Evolutionary conservation across 768 basidiomycete species (phyloP), one percentile per base, ranked within the genome.

Genomic region (Mycena indigotica): DNA sequence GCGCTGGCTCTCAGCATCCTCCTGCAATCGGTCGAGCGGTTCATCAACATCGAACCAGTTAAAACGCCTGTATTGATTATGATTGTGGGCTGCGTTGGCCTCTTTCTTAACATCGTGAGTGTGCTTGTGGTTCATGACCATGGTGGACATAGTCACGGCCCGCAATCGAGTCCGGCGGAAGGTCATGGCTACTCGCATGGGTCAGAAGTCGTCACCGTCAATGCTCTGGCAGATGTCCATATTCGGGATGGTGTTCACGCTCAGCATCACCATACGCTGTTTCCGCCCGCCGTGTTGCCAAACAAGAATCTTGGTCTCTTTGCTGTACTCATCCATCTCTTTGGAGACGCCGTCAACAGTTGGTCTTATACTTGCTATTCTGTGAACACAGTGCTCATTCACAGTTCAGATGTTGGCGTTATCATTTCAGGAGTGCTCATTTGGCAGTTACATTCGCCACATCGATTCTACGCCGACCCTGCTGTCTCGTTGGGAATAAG

Each of bases 391-490:
- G 23, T 48, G 28, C 46, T 26, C 15, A 44, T 15, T 51, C n/a
- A n/a, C n/a, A n/a, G n/a, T n/a, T n/a, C n/a, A 84, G 83, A 84
- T 65, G 69, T 83, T 60, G 82, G 80, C 17, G 83, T 84, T 52
- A 82, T 84, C 29, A 66, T 83, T 26, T 75, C 80, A 15, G 80
- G 80, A 19, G 54, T 78, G 50, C 71, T 84, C 28, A 77, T 83
- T 44, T 81, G 81, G 78, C 78, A 80, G 61, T 53, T 76, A 5
- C 61, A 69, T 24, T 77, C 80, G 23, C 75, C 77, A 13, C 65
- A 69, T 41, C 73, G 81, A 49, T 81, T 80, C 59, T 84, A 84
- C 65, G 81, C 80, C 38, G 83, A 84, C 65, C 82, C 82, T 23
- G 77, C 81, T 2, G 77, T 76, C 19, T 83, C 81, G 30, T 67